Percentiles rank a stretch among this genome's conserved stretches.
These are phyloP conservation scores for Carallia pectinifolia DNA, from an alignment of 345 rosid species.

Conservation along the genomic window DNA sequence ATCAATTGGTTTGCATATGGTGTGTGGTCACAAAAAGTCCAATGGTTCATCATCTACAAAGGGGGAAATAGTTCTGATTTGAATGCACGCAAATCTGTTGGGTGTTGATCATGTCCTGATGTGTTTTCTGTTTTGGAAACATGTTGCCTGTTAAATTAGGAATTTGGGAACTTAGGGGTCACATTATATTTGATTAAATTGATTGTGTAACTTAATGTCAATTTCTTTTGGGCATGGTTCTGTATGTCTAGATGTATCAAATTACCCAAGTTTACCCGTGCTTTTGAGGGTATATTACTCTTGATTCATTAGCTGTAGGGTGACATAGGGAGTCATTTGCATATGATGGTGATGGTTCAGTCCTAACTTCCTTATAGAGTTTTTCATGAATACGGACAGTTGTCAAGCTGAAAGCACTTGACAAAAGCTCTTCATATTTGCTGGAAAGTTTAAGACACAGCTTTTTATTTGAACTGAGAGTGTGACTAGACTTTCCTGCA, in stretches of 20 bases:
- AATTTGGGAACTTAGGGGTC: neutral
- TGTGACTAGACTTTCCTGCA: conserved; percentile 31
- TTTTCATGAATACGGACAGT: neutral
- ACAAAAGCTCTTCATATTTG: neutral
- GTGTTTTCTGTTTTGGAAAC: neutral
- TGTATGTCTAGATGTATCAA: neutral
- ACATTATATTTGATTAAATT: too few species aligned
- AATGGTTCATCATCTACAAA: too few species aligned
- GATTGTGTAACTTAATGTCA: neutral
- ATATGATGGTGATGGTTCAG: too few species aligned
- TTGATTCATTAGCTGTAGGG: neutral
- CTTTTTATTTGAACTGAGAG: conserved; percentile 10
- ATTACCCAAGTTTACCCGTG: neutral
- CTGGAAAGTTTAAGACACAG: neutral
- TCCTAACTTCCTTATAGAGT: too few species aligned
- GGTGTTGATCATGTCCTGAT: neutral
- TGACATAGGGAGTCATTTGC: neutral
- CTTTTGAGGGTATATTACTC: neutral
- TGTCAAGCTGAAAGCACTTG: neutral
- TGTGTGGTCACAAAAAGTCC: neutral
- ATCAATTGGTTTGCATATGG: conserved; percentile 5
- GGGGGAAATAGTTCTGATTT: too few species aligned
- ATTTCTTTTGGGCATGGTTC: neutral
- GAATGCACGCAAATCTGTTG: neutral
- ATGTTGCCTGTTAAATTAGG: neutral